A percentile compares a stretch with the other conserved stretches of the same genome.
Evolutionary conservation across 805 yeast genomes (phyloP).

Genomic region (Phaffomyces thermotolerans): DNA sequence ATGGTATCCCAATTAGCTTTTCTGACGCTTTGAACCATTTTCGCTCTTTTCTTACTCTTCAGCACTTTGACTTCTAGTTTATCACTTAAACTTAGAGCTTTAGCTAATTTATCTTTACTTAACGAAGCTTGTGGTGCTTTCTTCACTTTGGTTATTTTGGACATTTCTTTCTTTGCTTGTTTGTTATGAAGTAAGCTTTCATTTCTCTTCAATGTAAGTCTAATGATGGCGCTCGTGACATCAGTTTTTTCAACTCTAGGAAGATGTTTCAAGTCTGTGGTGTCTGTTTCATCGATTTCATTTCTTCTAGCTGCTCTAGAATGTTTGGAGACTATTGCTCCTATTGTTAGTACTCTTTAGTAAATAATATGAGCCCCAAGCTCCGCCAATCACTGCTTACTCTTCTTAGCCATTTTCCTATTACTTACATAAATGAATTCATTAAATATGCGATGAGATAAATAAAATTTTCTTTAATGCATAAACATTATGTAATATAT

Average conservation of each 20-base stretch:
- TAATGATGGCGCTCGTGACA: constrained; percentile 53
- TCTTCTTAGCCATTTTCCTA: constrained; percentile 21
- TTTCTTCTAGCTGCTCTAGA: constrained; percentile 78
- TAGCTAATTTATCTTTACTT: constrained; percentile 36
- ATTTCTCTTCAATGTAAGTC: constrained; percentile 59
- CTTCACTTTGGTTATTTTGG: constrained; percentile 23
- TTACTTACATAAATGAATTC: background rate
- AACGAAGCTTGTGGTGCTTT: constrained; percentile 25
- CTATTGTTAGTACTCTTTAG: background rate
- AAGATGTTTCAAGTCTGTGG: constrained; percentile 40
- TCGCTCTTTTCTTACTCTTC: constrained; percentile 58
- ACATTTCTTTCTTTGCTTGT: constrained; percentile 32
- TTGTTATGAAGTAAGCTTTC: constrained; percentile 54
- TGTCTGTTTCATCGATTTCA: constrained; percentile 38
- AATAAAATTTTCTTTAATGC: background rate
- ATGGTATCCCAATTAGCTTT: constrained; percentile 70
- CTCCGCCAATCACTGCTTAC: constrained; percentile 8
- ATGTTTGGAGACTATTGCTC: constrained; percentile 44
- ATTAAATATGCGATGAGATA: constrained; percentile 6
- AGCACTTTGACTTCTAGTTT: constrained; percentile 54
- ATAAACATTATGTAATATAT: no score
- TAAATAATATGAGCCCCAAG: no score
- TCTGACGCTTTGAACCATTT: constrained; percentile 51
- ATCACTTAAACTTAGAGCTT: constrained; percentile 46
- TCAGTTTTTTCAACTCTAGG: constrained; percentile 58